Evolutionary conservation across 106 monocot species (phyloP).

Genomic region (Ottelia alismoides): DNA sequence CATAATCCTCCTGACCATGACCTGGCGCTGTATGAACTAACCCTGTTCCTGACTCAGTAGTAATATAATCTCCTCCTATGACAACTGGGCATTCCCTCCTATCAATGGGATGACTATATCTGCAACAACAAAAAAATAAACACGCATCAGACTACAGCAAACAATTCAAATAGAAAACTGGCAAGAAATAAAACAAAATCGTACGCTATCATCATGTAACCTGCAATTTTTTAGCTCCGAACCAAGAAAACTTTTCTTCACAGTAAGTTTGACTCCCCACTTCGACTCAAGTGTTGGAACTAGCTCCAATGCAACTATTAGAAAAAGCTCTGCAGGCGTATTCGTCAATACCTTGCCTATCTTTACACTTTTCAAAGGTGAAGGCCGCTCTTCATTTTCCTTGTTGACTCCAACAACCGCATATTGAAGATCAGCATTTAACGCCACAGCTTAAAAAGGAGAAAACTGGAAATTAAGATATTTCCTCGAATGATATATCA

Average conservation of each 20-base stretch:
- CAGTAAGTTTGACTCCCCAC: constrained; percentile 56
- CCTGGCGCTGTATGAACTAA: constrained; percentile 99
- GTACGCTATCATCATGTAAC: constrained; percentile 27
- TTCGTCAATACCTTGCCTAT: constrained; percentile 36
- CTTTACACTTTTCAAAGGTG: constrained; percentile 31
- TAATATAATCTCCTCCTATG: constrained; percentile 95
- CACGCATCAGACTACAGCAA: no score
- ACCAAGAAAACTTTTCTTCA: constrained; percentile 65
- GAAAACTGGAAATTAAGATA: not conserved
- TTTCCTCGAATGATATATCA: no score
- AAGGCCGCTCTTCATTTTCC: constrained; percentile 10
- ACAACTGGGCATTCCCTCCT: constrained; percentile 84
- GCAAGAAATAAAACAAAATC: no score
- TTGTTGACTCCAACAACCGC: constrained; percentile 54
- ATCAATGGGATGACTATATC: constrained; percentile 85
- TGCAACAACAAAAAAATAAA: constrained; percentile 6
- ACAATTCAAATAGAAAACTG: no score
- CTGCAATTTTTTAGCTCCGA: constrained; percentile 79
- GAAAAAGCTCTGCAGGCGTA: constrained; percentile 29
- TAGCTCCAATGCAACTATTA: constrained; percentile 80
- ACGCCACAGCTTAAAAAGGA: constrained; percentile 75
- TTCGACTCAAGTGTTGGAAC: constrained; percentile 74
- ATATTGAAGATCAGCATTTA: constrained; percentile 75
- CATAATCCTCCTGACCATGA: constrained; percentile 97
- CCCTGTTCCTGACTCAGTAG: constrained; percentile 95